Percentiles rank a stretch among this genome's conserved stretches.
Evolutionary conservation across 352 stramenopile species (phyloP).

Genomic region (Pythium monospermum): DNA sequence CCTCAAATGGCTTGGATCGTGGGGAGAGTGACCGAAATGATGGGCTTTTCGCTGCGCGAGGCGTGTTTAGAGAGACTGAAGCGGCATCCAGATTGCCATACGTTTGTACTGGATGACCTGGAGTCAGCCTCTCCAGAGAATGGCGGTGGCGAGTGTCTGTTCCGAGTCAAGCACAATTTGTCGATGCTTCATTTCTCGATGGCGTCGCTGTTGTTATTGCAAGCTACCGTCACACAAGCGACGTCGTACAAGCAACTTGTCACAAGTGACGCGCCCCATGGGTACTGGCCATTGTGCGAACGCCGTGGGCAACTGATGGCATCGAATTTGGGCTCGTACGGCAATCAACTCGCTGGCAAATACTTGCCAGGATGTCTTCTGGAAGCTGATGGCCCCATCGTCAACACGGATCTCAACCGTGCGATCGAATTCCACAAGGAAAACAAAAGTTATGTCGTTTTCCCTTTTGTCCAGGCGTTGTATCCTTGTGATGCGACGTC

Average conservation of each 20-base stretch:
- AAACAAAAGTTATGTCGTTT: constrained; percentile 47
- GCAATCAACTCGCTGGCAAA: constrained; percentile 37
- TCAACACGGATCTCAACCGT: constrained; percentile 81
- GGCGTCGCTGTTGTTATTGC: constrained; percentile 74
- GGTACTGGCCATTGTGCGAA: constrained; percentile 88
- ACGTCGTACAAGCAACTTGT: constrained; percentile 81
- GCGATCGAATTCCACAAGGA: constrained; percentile 54
- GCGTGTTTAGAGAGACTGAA: constrained; percentile 40
- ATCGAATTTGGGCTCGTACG: constrained; percentile 61
- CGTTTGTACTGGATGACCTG: constrained; percentile 79
- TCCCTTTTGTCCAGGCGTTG: constrained; percentile 33
- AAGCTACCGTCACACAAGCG: constrained; percentile 69
- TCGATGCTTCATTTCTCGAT: constrained; percentile 84
- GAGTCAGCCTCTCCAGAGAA: constrained; percentile 19
- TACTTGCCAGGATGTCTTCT: constrained; percentile 62
- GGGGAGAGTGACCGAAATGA: constrained; percentile 39
- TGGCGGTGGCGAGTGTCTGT: constrained; percentile 30
- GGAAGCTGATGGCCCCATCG: constrained; percentile 68
- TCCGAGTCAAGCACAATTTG: constrained; percentile 81
- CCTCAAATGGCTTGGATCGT: constrained; percentile 51
- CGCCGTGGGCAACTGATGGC: constrained; percentile 62
- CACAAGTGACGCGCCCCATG: constrained; percentile 47
- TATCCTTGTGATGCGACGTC: constrained; percentile 36
- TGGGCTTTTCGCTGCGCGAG: constrained; percentile 42
- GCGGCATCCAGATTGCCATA: constrained; percentile 54